A percentile compares a stretch with the other conserved stretches of the same genome.
phyloP scores from a whole-genome alignment of 2,329 filamentous ascomycete genomes.

The Penicillium hesseltinei region DNA sequence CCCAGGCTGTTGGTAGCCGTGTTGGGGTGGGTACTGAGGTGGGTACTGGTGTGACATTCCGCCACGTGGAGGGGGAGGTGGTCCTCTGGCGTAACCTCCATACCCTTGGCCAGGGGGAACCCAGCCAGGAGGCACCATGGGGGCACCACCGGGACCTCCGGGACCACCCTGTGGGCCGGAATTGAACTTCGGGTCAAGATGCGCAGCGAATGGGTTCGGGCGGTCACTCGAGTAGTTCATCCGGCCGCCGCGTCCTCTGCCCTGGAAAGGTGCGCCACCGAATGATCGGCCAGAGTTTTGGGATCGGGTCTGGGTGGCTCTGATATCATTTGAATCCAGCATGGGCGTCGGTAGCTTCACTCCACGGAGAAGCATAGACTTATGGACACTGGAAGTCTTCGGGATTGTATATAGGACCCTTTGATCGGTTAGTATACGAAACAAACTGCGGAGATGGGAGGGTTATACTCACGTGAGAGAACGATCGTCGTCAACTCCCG shows the following conservation, averaged over 20 bases:
- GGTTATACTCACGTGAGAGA: slow-evolving; percentile 69
- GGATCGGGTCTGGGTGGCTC: slow-evolving; percentile 66
- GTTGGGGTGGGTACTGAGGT: slow-evolving; percentile 19
- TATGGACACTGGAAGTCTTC: slow-evolving; percentile 68
- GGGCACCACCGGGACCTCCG: slow-evolving; percentile 29
- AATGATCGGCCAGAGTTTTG: slow-evolving; percentile 65
- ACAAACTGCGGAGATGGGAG: background rate
- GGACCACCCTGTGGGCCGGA: slow-evolving; percentile 33
- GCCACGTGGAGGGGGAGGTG: slow-evolving; percentile 41
- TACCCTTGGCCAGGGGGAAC: slow-evolving; percentile 32
- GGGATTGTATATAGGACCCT: slow-evolving; percentile 88
- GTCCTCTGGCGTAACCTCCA: slow-evolving; percentile 35
- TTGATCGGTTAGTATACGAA: slow-evolving; percentile 29
- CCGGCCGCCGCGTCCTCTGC: slow-evolving; percentile 48
- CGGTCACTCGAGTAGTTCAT: slow-evolving; percentile 54
- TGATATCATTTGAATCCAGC: slow-evolving; percentile 73
- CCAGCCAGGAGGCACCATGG: slow-evolving; percentile 37
- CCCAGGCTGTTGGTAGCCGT: slow-evolving; percentile 15
- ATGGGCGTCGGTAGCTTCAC: slow-evolving; percentile 69
- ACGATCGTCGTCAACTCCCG: slow-evolving; percentile 77
- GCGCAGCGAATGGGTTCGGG: slow-evolving; percentile 49
- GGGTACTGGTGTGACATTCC: slow-evolving; percentile 29
- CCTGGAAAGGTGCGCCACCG: slow-evolving; percentile 64
- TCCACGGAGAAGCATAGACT: slow-evolving; percentile 89
- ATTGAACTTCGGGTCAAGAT: slow-evolving; percentile 46